Evolutionary conservation across 495 filamentous ascomycete species (phyloP).

Genomic region (Trichoderma parareesei): DNA sequence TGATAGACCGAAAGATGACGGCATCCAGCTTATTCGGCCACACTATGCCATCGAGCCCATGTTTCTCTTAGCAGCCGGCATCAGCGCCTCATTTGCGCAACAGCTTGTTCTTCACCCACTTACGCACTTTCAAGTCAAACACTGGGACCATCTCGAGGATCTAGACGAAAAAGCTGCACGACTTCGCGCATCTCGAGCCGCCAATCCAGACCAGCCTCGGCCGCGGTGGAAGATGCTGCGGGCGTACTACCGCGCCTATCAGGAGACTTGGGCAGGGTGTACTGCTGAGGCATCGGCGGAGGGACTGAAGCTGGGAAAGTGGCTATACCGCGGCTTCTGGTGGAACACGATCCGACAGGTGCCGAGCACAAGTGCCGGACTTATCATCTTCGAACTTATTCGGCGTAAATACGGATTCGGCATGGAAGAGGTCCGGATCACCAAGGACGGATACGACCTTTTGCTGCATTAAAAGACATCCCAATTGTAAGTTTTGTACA

Average conservation of each 20-base stretch:
- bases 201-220: constrained; percentile 21
- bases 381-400: constrained; percentile 86
- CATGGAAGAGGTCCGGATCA: constrained; percentile 51
- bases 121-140: constrained; percentile 62
- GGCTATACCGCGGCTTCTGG: constrained; percentile 73
- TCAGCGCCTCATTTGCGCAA: constrained; percentile 66
- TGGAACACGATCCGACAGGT: constrained; percentile 70
- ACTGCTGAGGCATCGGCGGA: constrained; percentile 49
- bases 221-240: constrained; percentile 46
- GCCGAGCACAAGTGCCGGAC: constrained; percentile 78
- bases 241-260: constrained; percentile 67
- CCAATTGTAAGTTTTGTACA: background rate
- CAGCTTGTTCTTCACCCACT: constrained; percentile 75
- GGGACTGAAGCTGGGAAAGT: constrained; percentile 54
- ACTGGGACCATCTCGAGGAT: constrained; percentile 71
- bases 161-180: constrained; percentile 56
- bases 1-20: constrained; percentile 13
- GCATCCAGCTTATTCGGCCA: constrained; percentile 53
- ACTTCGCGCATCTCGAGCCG: constrained; percentile 21
- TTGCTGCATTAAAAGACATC: constrained; percentile 39
- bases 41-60: constrained; percentile 80
- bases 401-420: constrained; percentile 67
- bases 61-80: constrained; percentile 71
- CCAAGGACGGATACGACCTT: constrained; percentile 65
- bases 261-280: constrained; percentile 66